phyloP scores from a whole-genome alignment of 257 asterid genomes.

The Solanum dulcamara region DNA sequence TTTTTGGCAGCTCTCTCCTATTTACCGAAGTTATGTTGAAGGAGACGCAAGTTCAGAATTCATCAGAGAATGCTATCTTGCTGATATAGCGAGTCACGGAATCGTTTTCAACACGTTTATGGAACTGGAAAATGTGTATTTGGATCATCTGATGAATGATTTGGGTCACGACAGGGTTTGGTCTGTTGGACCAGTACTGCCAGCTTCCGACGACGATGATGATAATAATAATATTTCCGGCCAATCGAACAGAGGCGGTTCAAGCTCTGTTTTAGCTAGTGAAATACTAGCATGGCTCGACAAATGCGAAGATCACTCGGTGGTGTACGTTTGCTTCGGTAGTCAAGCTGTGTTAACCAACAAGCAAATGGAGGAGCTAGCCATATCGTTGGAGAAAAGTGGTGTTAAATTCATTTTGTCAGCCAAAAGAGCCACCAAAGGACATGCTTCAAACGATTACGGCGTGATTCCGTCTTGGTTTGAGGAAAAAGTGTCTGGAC shows the following conservation, averaged over 20 bases:
- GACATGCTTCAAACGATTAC: constrained; percentile 25
- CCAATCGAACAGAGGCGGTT: constrained; percentile 26
- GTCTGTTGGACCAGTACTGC: constrained; percentile 63
- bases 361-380: constrained; percentile 40
- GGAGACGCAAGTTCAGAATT: constrained; percentile 39
- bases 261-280: constrained; percentile 12
- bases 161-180: constrained; percentile 47
- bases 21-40: constrained; percentile 26
- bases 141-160: constrained; percentile 21
- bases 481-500: constrained; percentile 46
- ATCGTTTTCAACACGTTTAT: constrained; percentile 39
- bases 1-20: constrained; percentile 72
- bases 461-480: constrained; percentile 53
- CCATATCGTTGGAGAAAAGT: constrained; percentile 44
- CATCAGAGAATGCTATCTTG: constrained; percentile 15
- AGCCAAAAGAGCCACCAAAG: constrained; percentile 41
- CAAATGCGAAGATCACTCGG: constrained; percentile 26
- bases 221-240: background rate
- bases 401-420: constrained; percentile 38
- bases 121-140: constrained; percentile 29
- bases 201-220: constrained; percentile 11
- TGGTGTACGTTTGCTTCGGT: constrained; percentile 64
- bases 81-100: constrained; percentile 31
- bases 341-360: constrained; percentile 62
- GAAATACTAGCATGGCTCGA: constrained; percentile 48